Evolutionary conservation across 208 protist genomes (phyloP).

Genomic region (Leishmania martiniquensis): DNA sequence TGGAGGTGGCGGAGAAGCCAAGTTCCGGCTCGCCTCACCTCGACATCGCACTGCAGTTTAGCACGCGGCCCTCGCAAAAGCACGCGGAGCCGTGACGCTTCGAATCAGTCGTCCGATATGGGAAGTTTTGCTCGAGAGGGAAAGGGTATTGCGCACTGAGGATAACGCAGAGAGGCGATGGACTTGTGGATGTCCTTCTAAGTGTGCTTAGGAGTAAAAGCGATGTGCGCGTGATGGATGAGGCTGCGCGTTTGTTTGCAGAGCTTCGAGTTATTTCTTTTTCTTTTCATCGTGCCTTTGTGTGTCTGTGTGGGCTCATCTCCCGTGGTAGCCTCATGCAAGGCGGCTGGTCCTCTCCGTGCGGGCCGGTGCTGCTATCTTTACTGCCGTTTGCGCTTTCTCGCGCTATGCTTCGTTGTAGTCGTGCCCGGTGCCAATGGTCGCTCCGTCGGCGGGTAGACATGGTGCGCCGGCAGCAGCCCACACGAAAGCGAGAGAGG

Average conservation of each 20-base stretch:
- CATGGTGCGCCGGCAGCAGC: too few species aligned
- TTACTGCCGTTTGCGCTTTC: too few species aligned
- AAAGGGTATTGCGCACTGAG: not conserved
- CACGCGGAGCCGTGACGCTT: not conserved
- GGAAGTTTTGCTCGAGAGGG: not conserved
- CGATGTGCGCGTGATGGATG: not conserved
- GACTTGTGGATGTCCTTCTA: not conserved
- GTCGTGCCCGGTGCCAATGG: not conserved
- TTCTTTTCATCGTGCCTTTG: not conserved
- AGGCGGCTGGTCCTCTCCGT: not conserved
- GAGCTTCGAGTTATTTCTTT: not conserved
- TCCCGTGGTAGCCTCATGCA: not conserved
- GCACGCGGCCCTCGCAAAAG: not conserved
- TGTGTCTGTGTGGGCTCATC: too few species aligned
- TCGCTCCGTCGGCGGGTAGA: not conserved
- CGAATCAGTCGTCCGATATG: not conserved
- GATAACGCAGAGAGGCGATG: not conserved
- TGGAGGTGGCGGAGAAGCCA: not conserved
- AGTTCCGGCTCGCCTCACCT: not conserved
- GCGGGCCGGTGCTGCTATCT: not conserved
- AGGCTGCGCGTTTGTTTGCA: not conserved
- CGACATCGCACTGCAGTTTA: not conserved
- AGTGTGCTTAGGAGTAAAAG: too few species aligned
- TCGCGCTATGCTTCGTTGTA: slow-evolving; percentile 7
- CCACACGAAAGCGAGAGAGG: not conserved